phyloP scores from a whole-genome alignment of 495 filamentous ascomycete species.

The Hypoxylon intermedium region DNA sequence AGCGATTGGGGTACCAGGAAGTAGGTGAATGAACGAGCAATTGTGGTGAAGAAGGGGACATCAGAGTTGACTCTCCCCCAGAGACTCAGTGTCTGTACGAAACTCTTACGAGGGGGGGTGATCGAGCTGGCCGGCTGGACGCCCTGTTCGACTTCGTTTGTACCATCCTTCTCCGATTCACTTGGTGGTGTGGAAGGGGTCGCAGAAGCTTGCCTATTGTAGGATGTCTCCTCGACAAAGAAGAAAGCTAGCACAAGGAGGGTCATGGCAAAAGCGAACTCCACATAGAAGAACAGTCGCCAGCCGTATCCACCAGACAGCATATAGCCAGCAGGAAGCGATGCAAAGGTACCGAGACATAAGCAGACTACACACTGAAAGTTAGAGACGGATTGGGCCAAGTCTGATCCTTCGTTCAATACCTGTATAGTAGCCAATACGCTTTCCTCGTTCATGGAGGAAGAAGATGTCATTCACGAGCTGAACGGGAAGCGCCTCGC shows the following conservation, averaged over 20 bases:
- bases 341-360: conserved; percentile 65
- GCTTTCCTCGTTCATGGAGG: conserved; percentile 65
- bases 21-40: conserved; percentile 62
- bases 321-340: conserved; percentile 69
- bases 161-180: conserved; percentile 37
- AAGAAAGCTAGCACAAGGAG: conserved; percentile 66
- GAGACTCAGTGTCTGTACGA: conserved; percentile 56
- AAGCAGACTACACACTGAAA: conserved; percentile 55
- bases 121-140: conserved; percentile 8
- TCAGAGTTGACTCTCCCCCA: conserved; percentile 60
- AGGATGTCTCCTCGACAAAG: conserved; percentile 68
- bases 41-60: conserved; percentile 62
- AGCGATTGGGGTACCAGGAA: conserved; percentile 64
- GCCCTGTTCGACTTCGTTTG: conserved; percentile 21
- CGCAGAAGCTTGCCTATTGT: conserved; percentile 50
- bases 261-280: conserved; percentile 62
- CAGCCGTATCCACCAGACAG: conserved; percentile 67
- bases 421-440: conserved; percentile 67
- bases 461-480: conserved; percentile 73
- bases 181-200: conserved; percentile 21
- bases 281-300: conserved; percentile 71
- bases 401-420: neutral
- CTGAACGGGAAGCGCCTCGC: conserved; percentile 68
- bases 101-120: conserved; percentile 53
- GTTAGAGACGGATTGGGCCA: conserved; percentile 12